Evolutionary conservation across 1,284 basidiomycete species (phyloP).

Genomic region (Puccinia coronata): DNA sequence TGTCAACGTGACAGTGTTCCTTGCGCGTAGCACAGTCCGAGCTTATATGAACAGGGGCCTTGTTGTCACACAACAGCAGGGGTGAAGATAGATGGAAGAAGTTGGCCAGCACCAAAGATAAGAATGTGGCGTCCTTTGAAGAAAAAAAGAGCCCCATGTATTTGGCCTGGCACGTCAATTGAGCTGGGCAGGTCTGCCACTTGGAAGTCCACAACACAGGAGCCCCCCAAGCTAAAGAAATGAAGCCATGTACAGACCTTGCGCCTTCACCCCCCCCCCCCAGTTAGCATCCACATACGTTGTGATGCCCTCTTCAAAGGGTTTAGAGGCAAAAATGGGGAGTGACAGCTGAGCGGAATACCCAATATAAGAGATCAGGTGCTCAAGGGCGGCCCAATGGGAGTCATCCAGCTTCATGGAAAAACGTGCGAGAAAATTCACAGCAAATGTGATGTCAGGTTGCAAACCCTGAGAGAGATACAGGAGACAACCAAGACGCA

Average conservation of each 20-base stretch:
- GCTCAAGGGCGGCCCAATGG: not conserved
- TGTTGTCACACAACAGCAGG: not conserved
- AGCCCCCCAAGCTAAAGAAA: not conserved
- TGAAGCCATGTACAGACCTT: not conserved
- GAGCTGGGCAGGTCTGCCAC: not conserved
- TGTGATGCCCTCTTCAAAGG: not conserved
- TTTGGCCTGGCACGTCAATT: not conserved
- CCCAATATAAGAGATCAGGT: not conserved
- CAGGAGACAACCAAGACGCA: not conserved
- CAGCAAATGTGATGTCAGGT: constrained; percentile 12
- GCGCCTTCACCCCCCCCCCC: not conserved
- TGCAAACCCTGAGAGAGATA: not conserved
- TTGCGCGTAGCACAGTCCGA: not conserved
- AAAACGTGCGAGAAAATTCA: not conserved
- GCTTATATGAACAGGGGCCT: not conserved
- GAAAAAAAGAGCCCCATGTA: not conserved
- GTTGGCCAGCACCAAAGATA: not conserved
- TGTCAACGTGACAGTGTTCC: not conserved
- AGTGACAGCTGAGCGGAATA: not conserved
- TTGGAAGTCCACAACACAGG: not conserved
- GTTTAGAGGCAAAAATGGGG: not conserved
- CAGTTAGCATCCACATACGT: not conserved
- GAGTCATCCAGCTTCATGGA: not conserved
- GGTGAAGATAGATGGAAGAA: not conserved
- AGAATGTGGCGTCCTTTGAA: not conserved